These are phyloP conservation scores for Cryomyces minteri DNA, from an alignment of 495 filamentous ascomycete genomes.

Conservation along the genomic window DNA sequence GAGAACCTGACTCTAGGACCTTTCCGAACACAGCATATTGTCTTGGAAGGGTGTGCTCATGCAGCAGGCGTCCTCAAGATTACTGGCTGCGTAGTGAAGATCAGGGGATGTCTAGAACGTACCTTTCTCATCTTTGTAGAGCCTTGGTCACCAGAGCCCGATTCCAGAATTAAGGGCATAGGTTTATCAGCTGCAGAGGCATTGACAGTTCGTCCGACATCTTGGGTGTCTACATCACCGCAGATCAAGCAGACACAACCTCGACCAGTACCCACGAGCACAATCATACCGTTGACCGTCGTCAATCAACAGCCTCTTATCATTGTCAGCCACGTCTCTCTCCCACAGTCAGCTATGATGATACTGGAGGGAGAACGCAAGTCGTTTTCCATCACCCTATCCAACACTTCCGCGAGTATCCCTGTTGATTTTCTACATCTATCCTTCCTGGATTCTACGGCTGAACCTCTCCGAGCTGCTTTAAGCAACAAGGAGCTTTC, in stretches of 20 bases:
- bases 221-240: conserved; percentile 20
- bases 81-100: conserved; percentile 59
- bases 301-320: conserved; percentile 63
- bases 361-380: conserved; percentile 72
- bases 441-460: conserved; percentile 78
- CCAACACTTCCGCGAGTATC: conserved; percentile 45
- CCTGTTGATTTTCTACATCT: conserved; percentile 74
- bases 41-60: conserved; percentile 48
- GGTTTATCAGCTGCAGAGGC: conserved; percentile 43
- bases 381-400: conserved; percentile 59
- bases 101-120: conserved; percentile 62
- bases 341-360: conserved; percentile 79
- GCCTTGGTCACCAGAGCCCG: conserved; percentile 52
- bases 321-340: conserved; percentile 51
- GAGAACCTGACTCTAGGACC: conserved; percentile 55
- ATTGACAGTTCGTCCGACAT: conserved; percentile 33
- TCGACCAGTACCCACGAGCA: conserved; percentile 14
- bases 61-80: conserved; percentile 49
- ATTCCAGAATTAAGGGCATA: conserved; percentile 55
- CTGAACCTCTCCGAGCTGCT: conserved; percentile 52
- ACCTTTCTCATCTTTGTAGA: conserved; percentile 67
- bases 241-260: conserved; percentile 16
- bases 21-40: conserved; percentile 61
- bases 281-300: conserved; percentile 42
- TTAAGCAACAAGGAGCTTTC: conserved; percentile 57